Evolutionary conservation across 1,284 basidiomycete genomes (phyloP), one percentile per base, ranked within the genome.

Genomic region (Violaceomyces palustris): DNA sequence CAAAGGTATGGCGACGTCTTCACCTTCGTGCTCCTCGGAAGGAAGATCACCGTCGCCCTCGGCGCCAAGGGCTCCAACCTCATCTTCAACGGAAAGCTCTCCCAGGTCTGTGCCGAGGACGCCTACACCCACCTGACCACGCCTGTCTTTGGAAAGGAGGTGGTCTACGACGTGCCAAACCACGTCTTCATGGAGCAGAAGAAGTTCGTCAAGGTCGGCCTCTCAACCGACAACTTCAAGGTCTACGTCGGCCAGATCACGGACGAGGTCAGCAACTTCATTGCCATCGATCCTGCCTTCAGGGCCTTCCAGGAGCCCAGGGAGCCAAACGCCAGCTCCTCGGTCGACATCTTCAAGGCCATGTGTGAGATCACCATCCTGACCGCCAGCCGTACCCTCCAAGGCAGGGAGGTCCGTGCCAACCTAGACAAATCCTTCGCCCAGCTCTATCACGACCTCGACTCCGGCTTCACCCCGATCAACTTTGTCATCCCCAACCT

Each of bases 121-220:
- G 93, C 91, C 7, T 98, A 99, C 75, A 91, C 85, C 23, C 64
- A 65, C 25, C 47, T 73, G 23, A 72, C 69, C 18, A 73, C 71
- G 10, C 72, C 72, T 8, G 72, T 77, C 8, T 99, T 99, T 67
- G 94, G 94, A 42, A 91, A 91, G 72, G 91, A 90, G 42, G 94
- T 98, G 35, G 93, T 97, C 4, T 98, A 98, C 75, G 93, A 97
- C 71, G 85, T 90, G 45, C 93, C 94, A 24, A 98, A 98, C 74
- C 86, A 91, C 44, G 79, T 89, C 39, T 84, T 99, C 74, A 98
- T 99, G 93, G 92, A 99, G 73, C 94, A 99, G 76, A 99, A 99
- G 80, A 88, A 87, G 75, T 96, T 98, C 61, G 78, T 78, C 55
- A 76, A 76, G 77, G 85, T 90, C 60, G 92, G 93, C 31, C 81